A percentile compares a stretch with the other conserved stretches of the same genome.
Conservation (phyloP, 805 yeast genomes). For the Zygosaccharomyces pseudorouxii region DNA sequence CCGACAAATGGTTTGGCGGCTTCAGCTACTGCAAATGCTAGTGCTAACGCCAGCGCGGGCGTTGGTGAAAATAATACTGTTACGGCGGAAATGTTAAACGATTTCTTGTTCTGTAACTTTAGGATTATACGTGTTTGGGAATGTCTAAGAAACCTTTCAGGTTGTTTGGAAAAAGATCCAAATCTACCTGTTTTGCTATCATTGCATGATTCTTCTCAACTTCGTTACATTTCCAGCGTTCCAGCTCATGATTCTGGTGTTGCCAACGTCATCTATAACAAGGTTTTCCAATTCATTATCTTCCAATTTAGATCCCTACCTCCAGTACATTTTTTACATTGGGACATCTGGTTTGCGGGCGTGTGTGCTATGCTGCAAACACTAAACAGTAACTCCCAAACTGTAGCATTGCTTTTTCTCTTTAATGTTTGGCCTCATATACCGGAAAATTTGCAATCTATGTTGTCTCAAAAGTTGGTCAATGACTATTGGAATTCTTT, state of each 20-base stretch:
- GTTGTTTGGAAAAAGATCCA: conserved; percentile 12
- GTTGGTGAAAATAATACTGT: conserved; percentile 5
- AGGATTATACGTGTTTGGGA: conserved; percentile 28
- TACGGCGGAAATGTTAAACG: conserved; percentile 18
- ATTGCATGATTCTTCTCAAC: conserved; percentile 24
- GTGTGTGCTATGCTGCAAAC: conserved; percentile 26
- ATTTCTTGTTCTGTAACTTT: conserved; percentile 25
- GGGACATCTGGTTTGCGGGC: conserved; percentile 30
- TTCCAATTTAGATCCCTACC: conserved; percentile 20
- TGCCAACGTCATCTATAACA: conserved; percentile 30
- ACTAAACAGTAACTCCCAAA: conserved; percentile 24
- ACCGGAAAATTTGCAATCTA: conserved; percentile 12
- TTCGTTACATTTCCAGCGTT: conserved; percentile 19
- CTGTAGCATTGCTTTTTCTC: conserved; percentile 21
- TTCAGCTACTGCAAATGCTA: conserved; percentile 7
- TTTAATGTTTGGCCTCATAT: conserved; percentile 31
- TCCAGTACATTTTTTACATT: conserved; percentile 16
- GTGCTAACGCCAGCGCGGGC: conserved; percentile 1
- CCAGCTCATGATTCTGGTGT: conserved; percentile 28
- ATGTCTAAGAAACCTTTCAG: conserved; percentile 20
- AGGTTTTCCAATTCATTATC: conserved; percentile 22
- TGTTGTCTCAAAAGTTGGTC: conserved; percentile 11
- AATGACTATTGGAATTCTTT: conserved; percentile 19
- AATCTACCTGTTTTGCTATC: conserved; percentile 12
- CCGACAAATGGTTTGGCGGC: neutral